A percentile compares a stretch with the other conserved stretches of the same genome.
These are phyloP conservation scores for Epithele typhae DNA, from an alignment of 768 basidiomycete genomes.

Conservation along the genomic window DNA sequence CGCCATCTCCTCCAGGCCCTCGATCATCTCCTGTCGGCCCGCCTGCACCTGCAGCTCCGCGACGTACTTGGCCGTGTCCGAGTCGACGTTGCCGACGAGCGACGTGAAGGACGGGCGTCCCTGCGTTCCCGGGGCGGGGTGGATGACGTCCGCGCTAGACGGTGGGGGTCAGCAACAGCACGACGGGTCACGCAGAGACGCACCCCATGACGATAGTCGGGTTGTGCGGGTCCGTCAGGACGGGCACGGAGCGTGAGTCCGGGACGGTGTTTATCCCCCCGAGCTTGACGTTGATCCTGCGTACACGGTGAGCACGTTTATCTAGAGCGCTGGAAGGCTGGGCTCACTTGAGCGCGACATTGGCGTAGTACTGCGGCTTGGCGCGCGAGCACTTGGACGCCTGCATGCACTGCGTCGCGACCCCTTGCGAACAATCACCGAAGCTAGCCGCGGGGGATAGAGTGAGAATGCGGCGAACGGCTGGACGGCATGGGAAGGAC, in stretches of 20 bases:
- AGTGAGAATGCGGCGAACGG: neutral
- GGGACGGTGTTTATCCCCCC: slow-evolving; percentile 32
- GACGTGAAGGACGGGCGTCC: slow-evolving; percentile 55
- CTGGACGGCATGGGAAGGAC: neutral
- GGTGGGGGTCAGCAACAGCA: neutral
- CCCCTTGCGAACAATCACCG: slow-evolving; percentile 65
- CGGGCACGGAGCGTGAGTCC: slow-evolving; percentile 4
- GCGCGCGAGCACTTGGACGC: slow-evolving; percentile 59
- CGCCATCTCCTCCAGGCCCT: slow-evolving; percentile 27
- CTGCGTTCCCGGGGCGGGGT: slow-evolving; percentile 52
- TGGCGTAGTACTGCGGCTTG: slow-evolving; percentile 76
- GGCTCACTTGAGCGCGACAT: slow-evolving; percentile 77
- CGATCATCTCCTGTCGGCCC: slow-evolving; percentile 30
- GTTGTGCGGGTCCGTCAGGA: too few relatives aligned
- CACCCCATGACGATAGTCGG: slow-evolving; percentile 26
- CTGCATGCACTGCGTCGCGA: slow-evolving; percentile 79
- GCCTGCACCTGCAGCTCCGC: slow-evolving; percentile 25
- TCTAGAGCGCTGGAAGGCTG: too few relatives aligned
- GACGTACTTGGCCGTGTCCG: slow-evolving; percentile 37
- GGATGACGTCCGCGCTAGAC: slow-evolving; percentile 42
- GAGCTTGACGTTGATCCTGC: slow-evolving; percentile 38
- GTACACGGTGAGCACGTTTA: too few relatives aligned
- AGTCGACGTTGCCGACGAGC: slow-evolving; percentile 52
- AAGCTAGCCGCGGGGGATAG: slow-evolving; percentile 43
- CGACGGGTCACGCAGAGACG: neutral